Conservation (phyloP, 495 filamentous ascomycete species). For the Xylaria longipes region DNA sequence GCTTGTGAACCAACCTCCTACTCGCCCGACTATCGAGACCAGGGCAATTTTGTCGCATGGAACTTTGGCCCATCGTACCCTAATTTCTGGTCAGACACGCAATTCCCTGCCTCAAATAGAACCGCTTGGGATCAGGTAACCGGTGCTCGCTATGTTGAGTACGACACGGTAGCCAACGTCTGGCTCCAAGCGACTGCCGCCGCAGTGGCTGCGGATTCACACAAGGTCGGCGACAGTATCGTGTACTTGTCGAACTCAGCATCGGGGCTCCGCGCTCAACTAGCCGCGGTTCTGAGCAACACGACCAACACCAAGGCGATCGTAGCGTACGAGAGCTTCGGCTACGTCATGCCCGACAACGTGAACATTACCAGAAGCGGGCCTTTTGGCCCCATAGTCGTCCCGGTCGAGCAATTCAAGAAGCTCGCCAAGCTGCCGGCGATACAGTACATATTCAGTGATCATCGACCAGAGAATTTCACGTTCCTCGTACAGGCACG, state of each 20-base stretch:
- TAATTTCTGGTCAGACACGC: conserved; percentile 52
- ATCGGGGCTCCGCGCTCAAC: conserved; percentile 49
- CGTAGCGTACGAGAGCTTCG: conserved; percentile 55
- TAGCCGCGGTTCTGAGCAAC: conserved; percentile 50
- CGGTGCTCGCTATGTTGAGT: conserved; percentile 51
- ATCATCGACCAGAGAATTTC: conserved; percentile 46
- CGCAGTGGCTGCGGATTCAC: conserved; percentile 53
- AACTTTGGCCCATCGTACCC: conserved; percentile 50
- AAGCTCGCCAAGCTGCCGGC: conserved; percentile 48
- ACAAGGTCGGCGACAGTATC: conserved; percentile 49
- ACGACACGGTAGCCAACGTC: conserved; percentile 48
- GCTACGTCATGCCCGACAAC: conserved; percentile 53
- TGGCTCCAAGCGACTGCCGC: conserved; percentile 49
- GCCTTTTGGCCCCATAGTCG: conserved; percentile 44
- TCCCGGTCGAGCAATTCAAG: conserved; percentile 54
- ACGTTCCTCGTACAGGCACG: conserved; percentile 41
- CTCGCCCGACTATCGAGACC: conserved; percentile 46
- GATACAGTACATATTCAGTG: conserved; percentile 58
- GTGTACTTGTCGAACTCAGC: conserved; percentile 56
- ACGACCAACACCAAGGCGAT: conserved; percentile 55
- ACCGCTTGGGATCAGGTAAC: conserved; percentile 53
- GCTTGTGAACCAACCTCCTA: conserved; percentile 48
- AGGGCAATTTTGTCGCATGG: conserved; percentile 52
- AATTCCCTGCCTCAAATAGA: conserved; percentile 46
- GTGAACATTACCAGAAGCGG: conserved; percentile 40